Percentiles rank a stretch among this genome's conserved stretches.
Conservation (phyloP, 2,329 filamentous ascomycete species). For the Microsporum ferrugineum region DNA sequence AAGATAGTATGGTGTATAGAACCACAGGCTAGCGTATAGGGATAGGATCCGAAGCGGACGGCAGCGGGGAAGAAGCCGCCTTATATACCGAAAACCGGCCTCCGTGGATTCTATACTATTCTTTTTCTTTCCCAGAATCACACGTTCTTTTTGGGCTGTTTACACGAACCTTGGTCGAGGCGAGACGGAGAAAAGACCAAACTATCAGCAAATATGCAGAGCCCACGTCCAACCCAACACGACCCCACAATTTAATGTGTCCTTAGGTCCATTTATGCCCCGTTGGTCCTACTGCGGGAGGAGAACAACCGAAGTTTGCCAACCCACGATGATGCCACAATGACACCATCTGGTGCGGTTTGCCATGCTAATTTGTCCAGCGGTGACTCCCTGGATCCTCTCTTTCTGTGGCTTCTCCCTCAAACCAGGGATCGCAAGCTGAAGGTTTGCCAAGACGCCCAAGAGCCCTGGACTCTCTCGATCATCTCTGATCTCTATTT, state of each 20-base stretch:
- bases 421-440: neutral
- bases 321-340: neutral
- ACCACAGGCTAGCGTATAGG: neutral
- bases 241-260: slow-evolving; percentile 2
- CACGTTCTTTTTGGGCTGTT: neutral
- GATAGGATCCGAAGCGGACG: neutral
- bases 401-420: neutral
- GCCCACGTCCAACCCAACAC: neutral
- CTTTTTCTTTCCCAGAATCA: neutral
- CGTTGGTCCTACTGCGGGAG: neutral
- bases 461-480: neutral
- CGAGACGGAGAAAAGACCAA: neutral
- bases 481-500: neutral
- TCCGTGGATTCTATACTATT: neutral
- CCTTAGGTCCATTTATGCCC: neutral
- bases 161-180: neutral
- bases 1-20: neutral
- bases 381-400: neutral
- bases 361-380: neutral
- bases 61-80: slow-evolving; percentile 1
- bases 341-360: slow-evolving; percentile 2
- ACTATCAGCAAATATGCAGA: neutral
- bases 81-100: neutral
- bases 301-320: neutral
- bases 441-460: neutral